Evolutionary conservation across 768 basidiomycete species (phyloP), one percentile per base, ranked within the genome.

Genomic region (Boletus eberwhitei): DNA sequence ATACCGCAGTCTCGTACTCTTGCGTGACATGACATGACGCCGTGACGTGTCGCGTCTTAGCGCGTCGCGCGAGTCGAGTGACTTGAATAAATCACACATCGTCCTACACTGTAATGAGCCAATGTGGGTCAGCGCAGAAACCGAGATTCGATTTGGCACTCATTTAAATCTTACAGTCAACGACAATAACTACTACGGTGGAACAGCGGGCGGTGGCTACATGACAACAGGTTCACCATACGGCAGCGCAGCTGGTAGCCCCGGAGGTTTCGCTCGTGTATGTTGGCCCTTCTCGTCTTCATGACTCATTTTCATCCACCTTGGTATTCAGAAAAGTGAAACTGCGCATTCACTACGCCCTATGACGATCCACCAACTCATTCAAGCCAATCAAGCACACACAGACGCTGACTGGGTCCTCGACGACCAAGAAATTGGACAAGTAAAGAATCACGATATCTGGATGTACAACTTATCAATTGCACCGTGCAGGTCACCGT

Each of bases 321-420:
- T 42, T 31, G 17, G 42, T 19, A 31, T 50, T 31, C 45, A 81
- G 76, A 71, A 68, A 64, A 68, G 60, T 21, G 72, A 71, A 47
- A 70, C 72, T 21, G 68, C 70, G 6, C 75, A 79, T 40, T 78
- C 85, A 3, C 69, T 87, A 22, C 79, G 93, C 35, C 91, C 93
- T 4, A 80, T 92, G 48, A 92, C 88, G 4, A 79, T 89, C 61
- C 79, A 82, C 48, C 93, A 96, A 66, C 77, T 97, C 42, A 66
- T 76, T 35, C 79, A 81, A 60, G 88, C 94, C 2, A 78, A 74
- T n/a, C 93, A 95, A 75, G 79, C 86, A 6, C 91, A 96, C 66
- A 78, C 87, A 1, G 95, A 98, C 60, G 87, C 90, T 2, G 92
- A 95, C 54, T 97, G 93, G 85, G 77, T 78, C 55, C 76, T 98